Evolutionary conservation across 1,139 yeast genomes (phyloP), one percentile per base, ranked within the genome.

Genomic region (Debaryomyces subglobosus): DNA sequence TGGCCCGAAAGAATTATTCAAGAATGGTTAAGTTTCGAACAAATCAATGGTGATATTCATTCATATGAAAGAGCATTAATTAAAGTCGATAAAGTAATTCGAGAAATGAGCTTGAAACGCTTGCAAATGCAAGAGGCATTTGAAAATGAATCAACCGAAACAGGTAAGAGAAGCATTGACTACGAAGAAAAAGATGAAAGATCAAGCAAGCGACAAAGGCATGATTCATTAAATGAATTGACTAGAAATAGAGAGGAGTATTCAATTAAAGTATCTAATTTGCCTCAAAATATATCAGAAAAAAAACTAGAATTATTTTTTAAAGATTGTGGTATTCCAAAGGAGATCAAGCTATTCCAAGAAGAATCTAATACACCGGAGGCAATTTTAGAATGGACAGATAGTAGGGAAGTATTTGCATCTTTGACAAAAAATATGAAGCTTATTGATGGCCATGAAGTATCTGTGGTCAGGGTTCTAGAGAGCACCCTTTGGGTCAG

Each of bases 381-480:
- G 38, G 85, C 85, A 0, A 68, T 77, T 5, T 58, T 88, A 3
- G 96, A 88, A 57, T 85, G 88, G 55, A 53, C 70, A 0, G 63
- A 60, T 4, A 78, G 77, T 46, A 68, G 68, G n/a, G 82, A 74
- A 37, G 77, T 84, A 2, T 65, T 82, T 10, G 66, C 85, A 1
- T 89, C 92, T 0, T 62, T 86, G 43, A 84, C 92, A 0, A 82
- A 78, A 53, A 78, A 82, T 36, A 70, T 68, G 50, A 86, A 85
- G 57, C 57, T 48, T 21, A 50, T 87, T 0, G 71, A 71, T 0
- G 78, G 71, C 0, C 16, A 47, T 10, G 74, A 71, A 38, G 67
- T 89, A 0, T 48, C 60, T 3, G 88, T 90, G 0, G 64, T 60
- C 5, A 66, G 79, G 34, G 69, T 81, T 1, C 55, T 62, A 16